Base-by-base conservation (phyloP, 495 filamentous ascomycete species). In the Staphylotrichum longicolle region DNA sequence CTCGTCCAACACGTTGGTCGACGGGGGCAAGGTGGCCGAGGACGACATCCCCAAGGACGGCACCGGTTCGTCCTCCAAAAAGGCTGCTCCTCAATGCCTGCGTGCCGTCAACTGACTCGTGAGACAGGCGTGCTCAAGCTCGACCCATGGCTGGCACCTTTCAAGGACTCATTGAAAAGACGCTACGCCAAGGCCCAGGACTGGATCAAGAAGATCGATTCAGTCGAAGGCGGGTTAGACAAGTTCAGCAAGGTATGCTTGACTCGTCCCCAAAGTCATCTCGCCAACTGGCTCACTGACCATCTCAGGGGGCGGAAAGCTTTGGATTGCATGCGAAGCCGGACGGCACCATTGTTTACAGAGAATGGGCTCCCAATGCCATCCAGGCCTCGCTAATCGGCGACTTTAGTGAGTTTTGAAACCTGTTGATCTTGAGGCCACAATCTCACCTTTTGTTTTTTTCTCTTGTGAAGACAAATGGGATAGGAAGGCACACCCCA, bases 301-400 rank as follows among this genome's bases (percentile, higher is more conserved):
- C 14, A 39, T 65, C 66, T 15, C 48, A 93, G 88, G 93, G 94
- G 39, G 89, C 86, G 59, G 92, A 98, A 71, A 85, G 76, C 57
- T 96, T 88, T 72, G 94, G 94, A 52, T 81, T 98, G 72, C 88
- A 88, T 68, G 84, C 89, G 57, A 79, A 85, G 64, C 80, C 86
- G 10, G 88, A 96, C 67, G 87, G 89, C 66, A 91, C 93, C 72
- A 91, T 98, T 66, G 81, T 77, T 48, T 98, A 98, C 76, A 85
- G 90, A 65, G 94, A 98, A 84, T 98, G 94, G 94, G 94, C 94
- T 2, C 93, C 94, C 52, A 93, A 90, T 78, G 93, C 91, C 54
- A 74, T 85, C 27, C 75, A 87, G 66, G 94, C 94, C 20, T 87
- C 88, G 62, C 81, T 98, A n/a, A 88, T 98, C 62, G 94, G 94